Evolutionary conservation across 805 yeast species (phyloP).

Genomic region (Kazachstania psychrophila): DNA sequence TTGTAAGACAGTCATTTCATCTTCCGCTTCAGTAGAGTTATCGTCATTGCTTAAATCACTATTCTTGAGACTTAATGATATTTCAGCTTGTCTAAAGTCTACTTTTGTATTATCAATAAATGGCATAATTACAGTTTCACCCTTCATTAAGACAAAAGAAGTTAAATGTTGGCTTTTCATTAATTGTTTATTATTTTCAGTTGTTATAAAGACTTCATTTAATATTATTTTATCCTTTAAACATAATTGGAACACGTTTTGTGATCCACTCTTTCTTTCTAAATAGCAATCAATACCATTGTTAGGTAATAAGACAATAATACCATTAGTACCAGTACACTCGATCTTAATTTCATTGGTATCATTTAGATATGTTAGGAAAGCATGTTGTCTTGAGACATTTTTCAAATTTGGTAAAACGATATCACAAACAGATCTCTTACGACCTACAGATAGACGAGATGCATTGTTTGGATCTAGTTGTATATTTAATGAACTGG

Average conservation of each 20-base stretch:
- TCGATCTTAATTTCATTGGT: slow-evolving; percentile 41
- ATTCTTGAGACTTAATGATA: slow-evolving; percentile 42
- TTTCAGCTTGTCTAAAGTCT: slow-evolving; percentile 49
- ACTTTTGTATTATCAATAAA: slow-evolving; percentile 50
- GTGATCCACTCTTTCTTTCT: slow-evolving; percentile 10
- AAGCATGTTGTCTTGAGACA: slow-evolving; percentile 29
- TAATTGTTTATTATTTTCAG: no score
- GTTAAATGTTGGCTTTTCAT: slow-evolving; percentile 14
- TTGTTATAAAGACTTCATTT: no score
- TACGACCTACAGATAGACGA: slow-evolving; percentile 26
- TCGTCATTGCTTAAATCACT: slow-evolving; percentile 39
- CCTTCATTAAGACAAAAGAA: slow-evolving; percentile 33
- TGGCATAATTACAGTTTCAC: slow-evolving; percentile 60
- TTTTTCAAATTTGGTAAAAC: slow-evolving; percentile 25
- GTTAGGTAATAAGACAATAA: slow-evolving; percentile 55
- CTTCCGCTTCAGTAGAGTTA: slow-evolving; percentile 31
- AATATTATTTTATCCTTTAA: no score
- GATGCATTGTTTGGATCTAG: slow-evolving; percentile 14
- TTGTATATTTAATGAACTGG: slow-evolving; percentile 5
- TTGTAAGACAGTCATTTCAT: slow-evolving; percentile 23
- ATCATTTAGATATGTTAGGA: slow-evolving; percentile 33
- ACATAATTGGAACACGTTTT: no score
- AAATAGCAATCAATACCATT: slow-evolving; percentile 29
- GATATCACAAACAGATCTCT: slow-evolving; percentile 24
- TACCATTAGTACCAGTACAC: slow-evolving; percentile 80